Evolutionary conservation across 257 asterid genomes (phyloP).

Genomic region (Anisodus tanguticus): DNA sequence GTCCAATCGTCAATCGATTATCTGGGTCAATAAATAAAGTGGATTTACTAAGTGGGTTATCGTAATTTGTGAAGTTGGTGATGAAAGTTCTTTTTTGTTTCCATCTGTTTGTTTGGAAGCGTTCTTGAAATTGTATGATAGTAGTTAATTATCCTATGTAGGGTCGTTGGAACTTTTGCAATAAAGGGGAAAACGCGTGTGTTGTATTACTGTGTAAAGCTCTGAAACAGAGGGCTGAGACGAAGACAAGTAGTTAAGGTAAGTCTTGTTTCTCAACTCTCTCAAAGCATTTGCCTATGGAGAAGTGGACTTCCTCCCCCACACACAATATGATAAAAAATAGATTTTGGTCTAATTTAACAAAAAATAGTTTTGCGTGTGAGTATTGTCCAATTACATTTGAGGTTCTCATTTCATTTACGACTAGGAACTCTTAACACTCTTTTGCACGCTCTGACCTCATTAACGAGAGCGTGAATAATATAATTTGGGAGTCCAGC

Average conservation of each 20-base stretch:
- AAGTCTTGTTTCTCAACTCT: not conserved
- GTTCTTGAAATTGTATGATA: not conserved
- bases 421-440: too few relatives aligned
- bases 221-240: not conserved
- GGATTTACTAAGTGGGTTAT: not conserved
- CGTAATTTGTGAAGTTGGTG: not conserved
- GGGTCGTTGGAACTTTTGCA: constrained; percentile 23
- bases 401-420: too few relatives aligned
- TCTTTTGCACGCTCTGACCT: too few relatives aligned
- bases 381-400: too few relatives aligned
- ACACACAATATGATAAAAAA: too few relatives aligned
- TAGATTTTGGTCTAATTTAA: too few relatives aligned
- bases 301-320: too few relatives aligned
- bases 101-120: not conserved
- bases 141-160: not conserved
- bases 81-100: not conserved
- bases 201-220: not conserved
- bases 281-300: not conserved
- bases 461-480: too few relatives aligned
- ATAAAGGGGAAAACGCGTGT: not conserved
- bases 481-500: too few relatives aligned
- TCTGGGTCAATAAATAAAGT: not conserved
- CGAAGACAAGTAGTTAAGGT: not conserved
- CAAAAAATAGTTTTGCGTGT: too few relatives aligned
- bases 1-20: not conserved